These are phyloP conservation scores for Aspergillus latus DNA, from an alignment of 2,329 filamentous ascomycete genomes.

Conservation along the genomic window DNA sequence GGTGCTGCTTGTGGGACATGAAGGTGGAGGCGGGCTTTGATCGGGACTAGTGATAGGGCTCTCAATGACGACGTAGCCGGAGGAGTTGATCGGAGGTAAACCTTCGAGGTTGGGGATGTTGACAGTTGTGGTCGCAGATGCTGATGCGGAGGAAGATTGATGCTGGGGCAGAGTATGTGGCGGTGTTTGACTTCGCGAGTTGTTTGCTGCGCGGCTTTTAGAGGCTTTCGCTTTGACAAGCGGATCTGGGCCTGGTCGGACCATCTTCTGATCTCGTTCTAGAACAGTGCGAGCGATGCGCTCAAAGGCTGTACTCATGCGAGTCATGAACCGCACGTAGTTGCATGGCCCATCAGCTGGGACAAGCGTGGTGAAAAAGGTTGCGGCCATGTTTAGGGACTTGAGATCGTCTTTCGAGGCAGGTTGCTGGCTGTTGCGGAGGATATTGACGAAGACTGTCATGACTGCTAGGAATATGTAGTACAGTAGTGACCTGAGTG, in stretches of 20 bases:
- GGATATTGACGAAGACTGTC: conserved; percentile 86
- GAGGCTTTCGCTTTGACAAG: conserved; percentile 28
- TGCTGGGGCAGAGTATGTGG: conserved; percentile 10
- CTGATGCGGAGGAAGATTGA: conserved; percentile 10
- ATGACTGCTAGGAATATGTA: conserved; percentile 91
- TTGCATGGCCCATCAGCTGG: conserved; percentile 74
- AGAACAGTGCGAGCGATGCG: conserved; percentile 83
- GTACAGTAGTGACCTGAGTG: conserved; percentile 73
- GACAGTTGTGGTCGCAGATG: conserved; percentile 1
- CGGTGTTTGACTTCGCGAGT: conserved; percentile 21
- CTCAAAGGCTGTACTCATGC: conserved; percentile 86
- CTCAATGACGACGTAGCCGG: conserved; percentile 34
- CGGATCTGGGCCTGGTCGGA: conserved; percentile 27
- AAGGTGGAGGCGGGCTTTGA: background rate
- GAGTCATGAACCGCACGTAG: conserved; percentile 85
- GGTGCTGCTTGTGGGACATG: background rate
- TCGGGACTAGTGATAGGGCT: conserved; percentile 16
- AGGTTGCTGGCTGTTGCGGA: conserved; percentile 84
- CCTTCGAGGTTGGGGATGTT: conserved; percentile 32
- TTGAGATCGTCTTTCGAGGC: conserved; percentile 79
- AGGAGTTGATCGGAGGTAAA: conserved; percentile 33
- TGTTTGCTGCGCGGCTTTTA: background rate
- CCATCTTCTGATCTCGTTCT: conserved; percentile 80
- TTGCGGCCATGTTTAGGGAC: conserved; percentile 84
- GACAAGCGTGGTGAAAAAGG: conserved; percentile 81